Percentiles rank a stretch among this genome's conserved stretches.
These are phyloP conservation scores for Tricholoma flavovirens DNA, from an alignment of 768 basidiomycete genomes.

Conservation along the genomic window DNA sequence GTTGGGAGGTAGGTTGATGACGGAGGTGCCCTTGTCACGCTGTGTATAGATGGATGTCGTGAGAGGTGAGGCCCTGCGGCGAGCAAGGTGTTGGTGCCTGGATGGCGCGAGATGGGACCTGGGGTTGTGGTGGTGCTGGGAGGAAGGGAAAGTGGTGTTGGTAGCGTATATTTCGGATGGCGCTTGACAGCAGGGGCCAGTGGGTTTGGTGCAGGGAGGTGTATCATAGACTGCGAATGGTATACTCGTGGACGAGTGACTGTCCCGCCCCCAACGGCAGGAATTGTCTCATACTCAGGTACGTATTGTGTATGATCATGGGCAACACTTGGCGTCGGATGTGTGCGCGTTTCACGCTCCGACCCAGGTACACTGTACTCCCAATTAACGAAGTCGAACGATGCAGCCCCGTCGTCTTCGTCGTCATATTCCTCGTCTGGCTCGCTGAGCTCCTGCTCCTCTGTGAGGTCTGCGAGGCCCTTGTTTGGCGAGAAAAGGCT, in stretches of 20 bases:
- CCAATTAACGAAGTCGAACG: slow-evolving; percentile 70
- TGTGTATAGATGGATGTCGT: neutral
- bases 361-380: slow-evolving; percentile 48
- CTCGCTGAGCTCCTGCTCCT: slow-evolving; percentile 44
- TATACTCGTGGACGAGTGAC: slow-evolving; percentile 80
- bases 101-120: slow-evolving; percentile 20
- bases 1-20: slow-evolving; percentile 11
- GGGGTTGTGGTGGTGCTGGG: slow-evolving; percentile 21
- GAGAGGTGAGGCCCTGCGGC: slow-evolving; percentile 8
- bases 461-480: slow-evolving; percentile 75
- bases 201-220: slow-evolving; percentile 22
- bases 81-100: slow-evolving; percentile 7
- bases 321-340: slow-evolving; percentile 32
- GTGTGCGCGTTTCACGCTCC: slow-evolving; percentile 25
- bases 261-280: slow-evolving; percentile 87
- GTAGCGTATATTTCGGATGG: neutral
- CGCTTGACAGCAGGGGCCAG: slow-evolving; percentile 11
- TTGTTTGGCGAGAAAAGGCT: slow-evolving; percentile 63
- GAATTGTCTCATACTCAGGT: slow-evolving; percentile 77
- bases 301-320: slow-evolving; percentile 35
- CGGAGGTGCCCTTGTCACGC: slow-evolving; percentile 3
- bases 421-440: slow-evolving; percentile 36
- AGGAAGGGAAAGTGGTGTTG: slow-evolving; percentile 10
- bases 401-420: slow-evolving; percentile 31
- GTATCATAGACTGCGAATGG: slow-evolving; percentile 79